Conservation (phyloP, 768 basidiomycete species). For the Coprinellus micaceus region DNA sequence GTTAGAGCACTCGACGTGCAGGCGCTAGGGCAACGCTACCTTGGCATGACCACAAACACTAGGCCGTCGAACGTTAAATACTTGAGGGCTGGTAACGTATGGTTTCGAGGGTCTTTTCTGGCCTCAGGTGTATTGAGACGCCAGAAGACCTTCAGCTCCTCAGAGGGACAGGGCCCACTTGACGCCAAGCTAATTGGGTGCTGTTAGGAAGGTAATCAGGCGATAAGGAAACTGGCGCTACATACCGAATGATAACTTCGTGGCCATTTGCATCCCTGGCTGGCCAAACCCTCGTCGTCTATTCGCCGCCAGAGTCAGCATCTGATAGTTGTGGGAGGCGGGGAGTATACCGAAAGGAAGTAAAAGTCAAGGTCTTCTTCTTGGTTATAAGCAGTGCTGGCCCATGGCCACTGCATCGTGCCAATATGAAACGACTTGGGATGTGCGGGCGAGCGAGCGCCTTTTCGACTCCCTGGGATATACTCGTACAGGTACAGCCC, state of each 20-base stretch:
- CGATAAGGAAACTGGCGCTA: too few species aligned
- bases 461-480: background rate
- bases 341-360: background rate
- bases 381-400: background rate
- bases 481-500: conserved; percentile 11
- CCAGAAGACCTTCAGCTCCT: background rate
- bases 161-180: background rate
- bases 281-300: conserved; percentile 8
- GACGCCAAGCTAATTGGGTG: background rate
- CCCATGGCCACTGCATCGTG: background rate
- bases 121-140: conserved; percentile 4
- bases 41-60: conserved; percentile 16
- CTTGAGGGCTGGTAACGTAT: conserved; percentile 12
- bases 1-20: background rate
- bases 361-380: background rate
- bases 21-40: conserved; percentile 1
- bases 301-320: background rate
- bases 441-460: background rate
- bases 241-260: conserved; percentile 16
- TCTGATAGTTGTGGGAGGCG: too few species aligned
- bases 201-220: background rate
- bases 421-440: background rate
- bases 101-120: conserved; percentile 11
- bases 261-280: conserved; percentile 12
- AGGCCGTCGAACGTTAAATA: conserved; percentile 11